Evolutionary conservation across 768 basidiomycete genomes (phyloP), one percentile per base, ranked within the genome.

Genomic region (Polyporus arcularius): DNA sequence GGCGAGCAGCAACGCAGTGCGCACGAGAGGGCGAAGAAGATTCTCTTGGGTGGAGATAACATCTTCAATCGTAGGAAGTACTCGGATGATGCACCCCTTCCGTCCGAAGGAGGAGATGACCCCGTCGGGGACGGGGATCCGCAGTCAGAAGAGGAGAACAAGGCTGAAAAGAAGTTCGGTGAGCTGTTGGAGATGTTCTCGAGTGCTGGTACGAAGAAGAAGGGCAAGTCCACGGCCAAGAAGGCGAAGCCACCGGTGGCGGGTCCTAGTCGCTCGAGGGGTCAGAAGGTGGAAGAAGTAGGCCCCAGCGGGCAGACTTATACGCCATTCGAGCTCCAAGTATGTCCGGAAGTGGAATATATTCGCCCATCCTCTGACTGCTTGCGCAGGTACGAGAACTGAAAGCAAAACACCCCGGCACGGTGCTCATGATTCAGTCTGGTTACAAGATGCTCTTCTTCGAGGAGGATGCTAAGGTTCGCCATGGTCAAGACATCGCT

Each of bases 371-470:
- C 30, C n/a, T 11, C 21, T 52, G 5, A 35, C 18, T 15, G 21
- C 15, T 49, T 3, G 50, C 40, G 2, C 35, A 65, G 67, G 64
- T 71, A 4, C 61, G 62, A 21, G 64, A 81, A 56, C 74, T 94
- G 12, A 90, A 92, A 73, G 75, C 77, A 55, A 82, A 86, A 18
- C 79, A 92, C 71, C 79, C 82, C 1, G 89, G 81, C 11, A 85
- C 84, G 4, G 63, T 95, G 39, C 77, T 95, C 12, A 85, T 94
- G 81, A 77, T 95, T 26, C 88, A 94, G 71, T 85, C 89, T 31
- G 93, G 93, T 4, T 95, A 95, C 72, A 94, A 89, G 71, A 89
- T 86, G 71, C 83, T 79, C 55, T 94, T 96, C 72, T 94, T 87
- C 67, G 88, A 85, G 51, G 87, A 94, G 21, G 94, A 95, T 68